Evolutionary conservation across 192 early-diverging fungal genomes (phyloP).

Genomic region (Rhizoclosmatium globosum): DNA sequence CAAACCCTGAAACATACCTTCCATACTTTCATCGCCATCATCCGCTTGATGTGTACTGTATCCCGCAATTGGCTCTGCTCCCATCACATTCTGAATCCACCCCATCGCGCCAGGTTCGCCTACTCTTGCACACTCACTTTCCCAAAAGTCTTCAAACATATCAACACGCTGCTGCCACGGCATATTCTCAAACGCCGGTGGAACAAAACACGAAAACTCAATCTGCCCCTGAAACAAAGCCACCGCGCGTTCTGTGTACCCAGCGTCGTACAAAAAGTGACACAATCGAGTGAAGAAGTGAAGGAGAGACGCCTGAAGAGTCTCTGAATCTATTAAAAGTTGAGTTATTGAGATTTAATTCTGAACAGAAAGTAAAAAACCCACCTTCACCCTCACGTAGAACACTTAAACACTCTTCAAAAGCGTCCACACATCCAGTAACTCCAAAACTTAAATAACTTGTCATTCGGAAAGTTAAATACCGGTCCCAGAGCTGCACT

Average conservation of each 20-base stretch:
- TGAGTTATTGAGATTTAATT: neutral
- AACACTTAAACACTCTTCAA: constrained; percentile 43
- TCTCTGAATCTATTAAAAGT: constrained; percentile 31
- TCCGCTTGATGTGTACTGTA: neutral
- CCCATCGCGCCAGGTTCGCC: constrained; percentile 52
- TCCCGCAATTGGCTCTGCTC: constrained; percentile 16
- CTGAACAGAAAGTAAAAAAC: neutral
- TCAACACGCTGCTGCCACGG: constrained; percentile 44
- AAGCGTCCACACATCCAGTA: constrained; percentile 42
- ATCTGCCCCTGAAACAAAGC: constrained; percentile 56
- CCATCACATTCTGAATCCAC: constrained; percentile 42
- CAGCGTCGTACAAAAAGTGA: constrained; percentile 36
- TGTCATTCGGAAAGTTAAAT: constrained; percentile 56
- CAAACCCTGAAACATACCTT: neutral
- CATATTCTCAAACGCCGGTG: constrained; percentile 42
- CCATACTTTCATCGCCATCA: neutral
- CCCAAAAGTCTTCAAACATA: constrained; percentile 59
- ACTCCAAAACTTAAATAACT: constrained; percentile 50
- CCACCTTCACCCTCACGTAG: constrained; percentile 1
- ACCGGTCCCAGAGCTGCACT: constrained; percentile 48
- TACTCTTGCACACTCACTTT: constrained; percentile 51
- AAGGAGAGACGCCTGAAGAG: constrained; percentile 37
- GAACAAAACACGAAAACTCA: constrained; percentile 58
- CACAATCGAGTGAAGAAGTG: constrained; percentile 47
- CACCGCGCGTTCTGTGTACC: constrained; percentile 53